phyloP scores from a whole-genome alignment of 2,329 filamentous ascomycete genomes.

The Corniculantispora saksenae region DNA sequence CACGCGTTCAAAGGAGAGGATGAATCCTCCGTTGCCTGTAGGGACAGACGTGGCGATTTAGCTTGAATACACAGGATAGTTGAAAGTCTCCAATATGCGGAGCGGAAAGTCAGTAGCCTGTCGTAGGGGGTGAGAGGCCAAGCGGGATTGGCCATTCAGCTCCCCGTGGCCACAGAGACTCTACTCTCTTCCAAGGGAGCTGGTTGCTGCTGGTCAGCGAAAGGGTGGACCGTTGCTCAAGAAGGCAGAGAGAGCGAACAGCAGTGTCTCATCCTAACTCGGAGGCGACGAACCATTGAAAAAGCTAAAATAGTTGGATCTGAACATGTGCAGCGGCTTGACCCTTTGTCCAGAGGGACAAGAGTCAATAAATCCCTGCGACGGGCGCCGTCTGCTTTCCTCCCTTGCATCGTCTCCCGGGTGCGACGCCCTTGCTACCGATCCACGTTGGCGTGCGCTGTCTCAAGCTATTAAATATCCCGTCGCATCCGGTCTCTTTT shows the following conservation, averaged over 20 bases:
- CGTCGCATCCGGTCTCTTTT: neutral
- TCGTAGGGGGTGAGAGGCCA: no score
- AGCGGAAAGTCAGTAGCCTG: no score
- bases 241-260: neutral
- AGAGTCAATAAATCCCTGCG: no score
- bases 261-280: neutral
- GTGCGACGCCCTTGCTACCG: neutral
- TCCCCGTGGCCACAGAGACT: no score
- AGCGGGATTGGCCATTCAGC: no score
- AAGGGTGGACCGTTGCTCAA: neutral
- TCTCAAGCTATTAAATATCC: neutral
- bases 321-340: no score
- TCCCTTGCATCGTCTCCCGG: constrained; percentile 2
- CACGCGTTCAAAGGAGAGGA: no score
- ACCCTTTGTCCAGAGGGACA: neutral
- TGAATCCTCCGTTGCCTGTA: no score
- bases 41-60: no score
- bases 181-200: neutral
- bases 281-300: neutral
- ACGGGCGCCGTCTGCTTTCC: neutral
- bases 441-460: neutral
- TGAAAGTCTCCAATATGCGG: no score
- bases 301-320: neutral
- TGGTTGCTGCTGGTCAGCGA: neutral
- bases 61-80: no score